Evolutionary conservation across 2,329 filamentous ascomycete species (phyloP), one percentile per base, ranked within the genome.

Genomic region (Sarocladiaceae sp.): DNA sequence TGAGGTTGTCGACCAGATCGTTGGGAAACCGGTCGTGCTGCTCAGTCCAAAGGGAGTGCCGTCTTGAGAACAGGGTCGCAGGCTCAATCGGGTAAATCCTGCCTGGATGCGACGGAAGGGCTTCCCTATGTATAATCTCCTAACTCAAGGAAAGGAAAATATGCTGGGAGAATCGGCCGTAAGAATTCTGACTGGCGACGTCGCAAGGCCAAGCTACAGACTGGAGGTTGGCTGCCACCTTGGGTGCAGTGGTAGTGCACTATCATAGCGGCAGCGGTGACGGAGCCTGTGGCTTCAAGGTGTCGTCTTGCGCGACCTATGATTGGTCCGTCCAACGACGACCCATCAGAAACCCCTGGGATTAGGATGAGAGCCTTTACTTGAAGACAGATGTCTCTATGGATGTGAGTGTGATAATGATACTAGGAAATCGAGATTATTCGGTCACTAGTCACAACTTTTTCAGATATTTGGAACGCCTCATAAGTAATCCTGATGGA

Each of bases 291-390:
- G 28, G 26, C 44, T 31, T 48, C 25, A 25, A 31, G 60, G 62
- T 64, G 62, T 61, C 58, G 59, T 59, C 59, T 54, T 53, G 44
- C 37, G 13, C 39, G 40, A 31, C 17, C 46, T 53, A 40, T 64
- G 57, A 64, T 64, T 64, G 62, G 62, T 51, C 22, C 26, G n/a
- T 25, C 18, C 26, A 17, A 13, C 26, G n/a, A 31, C 37, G 18
- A 53, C 53, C 33, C 39, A 40, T 15, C 22, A 35, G 17, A 10
- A 36, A 17, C 33, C 33, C 33, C 33, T 36, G 15, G 6, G 33
- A 5, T 5, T 6, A 5, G 33, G 33, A 36, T n/a, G 12, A 12
- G 15, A 12, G 15, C 33, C n/a, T n/a, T n/a, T n/a, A n/a, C n/a
- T n/a, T n/a, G n/a, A n/a, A n/a, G n/a, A n/a, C n/a, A n/a, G n/a